Base-by-base conservation (phyloP, 2,329 filamentous ascomycete species). In the Trichoderma arundinaceum region DNA sequence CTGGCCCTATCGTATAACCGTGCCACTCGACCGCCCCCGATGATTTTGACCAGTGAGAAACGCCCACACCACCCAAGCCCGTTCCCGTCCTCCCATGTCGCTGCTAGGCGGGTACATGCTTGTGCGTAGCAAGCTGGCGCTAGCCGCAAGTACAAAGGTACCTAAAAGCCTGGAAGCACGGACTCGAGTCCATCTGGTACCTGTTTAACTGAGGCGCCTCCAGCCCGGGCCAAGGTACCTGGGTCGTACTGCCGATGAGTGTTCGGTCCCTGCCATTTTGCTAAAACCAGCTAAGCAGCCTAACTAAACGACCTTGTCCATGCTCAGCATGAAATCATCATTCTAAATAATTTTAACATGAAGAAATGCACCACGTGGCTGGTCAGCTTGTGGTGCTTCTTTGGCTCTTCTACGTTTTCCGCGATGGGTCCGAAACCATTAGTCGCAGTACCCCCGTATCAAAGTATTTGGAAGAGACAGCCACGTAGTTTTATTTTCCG, bases 1-100 rank as follows among this genome's bases (percentile, higher is more conserved):
- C 61, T 64, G 61, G 61, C 49, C 61, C 61, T 64, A 57, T 64
- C 61, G 61, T 57, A 64, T 39, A 64, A 41, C 43, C 35, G 22
- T 48, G 51, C 51, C 51, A 39, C 51, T 57, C 39, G 35, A 46
- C 41, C 28, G 41, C 49, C 17, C 32, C 32, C 33, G 33, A 64
- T 35, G 7, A 48, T 62, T 49, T 48, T 39, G 35, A 7, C 51
- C 41, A 64, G 61, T 56, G 41, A 56, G 41, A 56, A 35, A n/a
- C 38, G 12, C 38, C 28, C 59, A 62, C 49, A 41, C 59, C 59
- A 38, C 22, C 32, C 43, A 60, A 48, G 44, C 32, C 33, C 43
- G 44, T 35, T 53, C 38, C 59, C 59, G 39, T 52, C 49, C 35
- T 32, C 59, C 59, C 59, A 44, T 33, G 46, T 51, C 35, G 9